A percentile compares a stretch with the other conserved stretches of the same genome.
Evolutionary conservation across 208 protist species (phyloP).

Genomic region (Crithidia thermophila): DNA sequence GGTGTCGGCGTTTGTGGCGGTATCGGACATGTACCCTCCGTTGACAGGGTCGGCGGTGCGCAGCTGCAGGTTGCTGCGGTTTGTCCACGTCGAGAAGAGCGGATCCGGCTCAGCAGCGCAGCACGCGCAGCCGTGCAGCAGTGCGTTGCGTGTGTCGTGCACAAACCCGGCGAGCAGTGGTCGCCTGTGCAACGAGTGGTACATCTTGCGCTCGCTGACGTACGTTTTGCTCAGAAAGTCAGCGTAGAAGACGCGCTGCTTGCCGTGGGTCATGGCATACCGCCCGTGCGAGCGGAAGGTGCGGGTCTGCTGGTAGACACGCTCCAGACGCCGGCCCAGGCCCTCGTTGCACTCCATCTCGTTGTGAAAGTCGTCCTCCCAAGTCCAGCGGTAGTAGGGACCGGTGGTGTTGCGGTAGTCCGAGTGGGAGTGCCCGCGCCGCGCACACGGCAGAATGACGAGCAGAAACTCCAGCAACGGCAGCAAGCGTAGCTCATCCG

Average conservation of each 20-base stretch:
- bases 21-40: background rate
- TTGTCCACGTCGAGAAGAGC: slow-evolving; percentile 34
- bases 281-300: slow-evolving; percentile 13
- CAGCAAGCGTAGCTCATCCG: slow-evolving; percentile 61
- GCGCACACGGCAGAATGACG: slow-evolving; percentile 50
- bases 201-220: slow-evolving; percentile 28
- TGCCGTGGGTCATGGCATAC: slow-evolving; percentile 26
- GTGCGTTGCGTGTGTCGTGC: slow-evolving; percentile 31
- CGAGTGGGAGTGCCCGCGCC: slow-evolving; percentile 29
- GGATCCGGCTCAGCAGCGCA: slow-evolving; percentile 22
- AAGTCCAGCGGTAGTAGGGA: slow-evolving; percentile 69
- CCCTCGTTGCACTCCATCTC: slow-evolving; percentile 57
- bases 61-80: slow-evolving; percentile 27
- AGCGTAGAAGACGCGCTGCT: slow-evolving; percentile 33
- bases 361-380: slow-evolving; percentile 91
- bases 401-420: slow-evolving; percentile 61
- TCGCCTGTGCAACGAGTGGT: slow-evolving; percentile 28
- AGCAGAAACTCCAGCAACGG: slow-evolving; percentile 77
- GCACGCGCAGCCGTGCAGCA: slow-evolving; percentile 28
- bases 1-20: background rate
- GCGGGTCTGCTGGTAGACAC: slow-evolving; percentile 60
- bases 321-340: slow-evolving; percentile 55
- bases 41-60: slow-evolving; percentile 13
- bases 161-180: slow-evolving; percentile 30
- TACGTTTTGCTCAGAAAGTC: slow-evolving; percentile 34